Evolutionary conservation across 2,329 filamentous ascomycete genomes (phyloP).

Genomic region (Leptodontidium sp.): DNA sequence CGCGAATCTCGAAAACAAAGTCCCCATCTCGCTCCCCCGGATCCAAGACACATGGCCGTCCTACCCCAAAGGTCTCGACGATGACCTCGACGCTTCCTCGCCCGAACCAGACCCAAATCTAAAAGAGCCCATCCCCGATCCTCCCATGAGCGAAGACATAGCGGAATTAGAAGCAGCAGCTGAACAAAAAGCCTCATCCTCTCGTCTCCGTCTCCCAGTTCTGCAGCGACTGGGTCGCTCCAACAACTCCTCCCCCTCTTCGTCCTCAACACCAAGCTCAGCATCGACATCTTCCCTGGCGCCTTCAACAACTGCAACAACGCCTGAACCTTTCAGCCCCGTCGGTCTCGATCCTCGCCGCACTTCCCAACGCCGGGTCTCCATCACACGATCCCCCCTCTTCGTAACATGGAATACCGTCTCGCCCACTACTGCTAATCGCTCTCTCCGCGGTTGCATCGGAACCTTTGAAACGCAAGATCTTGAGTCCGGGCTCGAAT

Average conservation of each 20-base stretch:
- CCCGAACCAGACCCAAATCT: conserved; percentile 15
- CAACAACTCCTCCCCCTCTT: conserved; percentile 27
- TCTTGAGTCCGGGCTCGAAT: conserved; percentile 75
- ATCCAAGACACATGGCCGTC: conserved; percentile 71
- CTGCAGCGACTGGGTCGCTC: conserved; percentile 29
- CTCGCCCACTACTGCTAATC: conserved; percentile 51
- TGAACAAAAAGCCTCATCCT: conserved; percentile 1
- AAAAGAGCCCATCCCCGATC: background rate
- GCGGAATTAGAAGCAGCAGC: too few relatives aligned
- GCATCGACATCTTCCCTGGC: conserved; percentile 33
- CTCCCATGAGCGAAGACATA: too few relatives aligned
- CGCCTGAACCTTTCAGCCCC: conserved; percentile 53
- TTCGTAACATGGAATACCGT: conserved; percentile 90
- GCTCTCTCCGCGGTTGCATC: conserved; percentile 87
- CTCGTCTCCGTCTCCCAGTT: conserved; percentile 32
- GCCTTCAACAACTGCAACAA: conserved; percentile 49
- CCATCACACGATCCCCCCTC: conserved; percentile 69
- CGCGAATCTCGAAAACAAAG: conserved; percentile 75
- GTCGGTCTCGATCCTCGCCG: conserved; percentile 36
- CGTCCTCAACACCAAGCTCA: conserved; percentile 33
- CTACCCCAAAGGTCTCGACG: conserved; percentile 48
- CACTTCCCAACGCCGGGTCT: conserved; percentile 36
- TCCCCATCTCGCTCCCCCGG: conserved; percentile 70
- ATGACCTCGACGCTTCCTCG: conserved; percentile 41
- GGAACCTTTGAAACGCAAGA: conserved; percentile 87